Base-by-base conservation (phyloP, 139 green algal genomes). In the Closterium sp. region DNA sequence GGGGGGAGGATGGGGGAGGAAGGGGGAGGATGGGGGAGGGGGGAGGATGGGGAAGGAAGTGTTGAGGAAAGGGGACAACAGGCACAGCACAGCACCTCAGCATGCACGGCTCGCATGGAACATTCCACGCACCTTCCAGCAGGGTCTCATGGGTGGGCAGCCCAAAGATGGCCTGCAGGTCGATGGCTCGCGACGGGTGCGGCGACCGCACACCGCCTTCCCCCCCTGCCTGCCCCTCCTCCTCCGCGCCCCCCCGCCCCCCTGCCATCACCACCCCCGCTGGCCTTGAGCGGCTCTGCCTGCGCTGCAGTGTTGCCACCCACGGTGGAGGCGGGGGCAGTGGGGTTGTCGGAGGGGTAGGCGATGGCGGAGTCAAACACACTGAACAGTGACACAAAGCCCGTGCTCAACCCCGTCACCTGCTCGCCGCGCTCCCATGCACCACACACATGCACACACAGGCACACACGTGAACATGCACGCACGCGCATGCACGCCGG, bases 161-260 rank as follows among this genome's bases (percentile, higher is more conserved):
- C 3, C 88, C 73, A 86, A 94, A 94, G 38, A 92, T 30, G 21
- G 88, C 34, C 70, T 94, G 92, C 92, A 94, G 24, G 84, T 93
- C 88, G 31, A 93, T 73, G 21, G 31, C n/a, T 85, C 85, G 21
- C 13, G 85, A 87, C 22, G 85, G 62, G 62, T 79, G 62, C 13
- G 17, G 62, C 62, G 62, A 22, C 62, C 62, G 62, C 62, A 13
- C 62, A 79, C 62, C 27, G 38, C 38, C 38, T 9, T 79, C 19
- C 62, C 13, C 62, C 85, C 28, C 24, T 87, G 28, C 85, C 28
- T 24, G 10, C 28, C 85, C 85, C 85, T 87, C 85, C 22, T 28
- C 85, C 85, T 87, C 85, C 28, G 85, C 28, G 28, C 85, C 22
- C 85, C 85, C 85, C 85, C 85, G 85, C 21, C n/a, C 28, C 62